Percentiles rank a stretch among this genome's conserved stretches.
These are phyloP conservation scores for Schoenoplectus tabernaemontani DNA, from an alignment of 202 grass and related monocot species.

Conservation along the genomic window DNA sequence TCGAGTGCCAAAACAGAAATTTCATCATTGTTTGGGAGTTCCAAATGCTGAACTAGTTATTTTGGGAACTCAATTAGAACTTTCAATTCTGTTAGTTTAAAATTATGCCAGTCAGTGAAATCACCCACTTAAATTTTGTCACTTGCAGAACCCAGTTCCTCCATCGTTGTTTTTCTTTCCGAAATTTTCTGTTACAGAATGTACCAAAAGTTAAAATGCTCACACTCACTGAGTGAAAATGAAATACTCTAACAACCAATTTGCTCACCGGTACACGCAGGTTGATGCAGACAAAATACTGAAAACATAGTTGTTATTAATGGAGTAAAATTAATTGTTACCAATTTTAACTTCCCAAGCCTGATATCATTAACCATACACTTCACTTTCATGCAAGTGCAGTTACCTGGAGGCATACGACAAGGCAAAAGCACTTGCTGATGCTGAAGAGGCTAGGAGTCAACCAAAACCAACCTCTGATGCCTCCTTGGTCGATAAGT, in stretches of 20 bases:
- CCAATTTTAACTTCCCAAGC: neutral
- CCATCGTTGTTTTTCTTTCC: neutral
- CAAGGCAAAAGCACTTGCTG: slow-evolving; percentile 71
- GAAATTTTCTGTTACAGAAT: neutral
- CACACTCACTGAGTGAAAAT: neutral
- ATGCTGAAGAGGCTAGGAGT: slow-evolving; percentile 40
- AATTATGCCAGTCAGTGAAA: neutral
- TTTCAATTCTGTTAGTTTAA: neutral
- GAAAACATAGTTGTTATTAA: neutral
- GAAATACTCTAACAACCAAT: neutral
- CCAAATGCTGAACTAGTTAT: neutral
- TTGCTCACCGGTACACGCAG: neutral
- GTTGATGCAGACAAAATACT: neutral
- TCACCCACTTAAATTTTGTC: neutral
- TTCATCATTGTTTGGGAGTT: neutral
- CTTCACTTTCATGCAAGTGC: slow-evolving; percentile 2
- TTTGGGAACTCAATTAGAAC: neutral
- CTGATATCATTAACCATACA: neutral
- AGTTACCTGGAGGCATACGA: slow-evolving; percentile 96
- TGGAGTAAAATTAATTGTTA: neutral
- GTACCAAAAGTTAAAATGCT: neutral
- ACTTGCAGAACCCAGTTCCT: neutral
- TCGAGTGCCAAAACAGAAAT: neutral
- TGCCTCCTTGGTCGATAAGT: slow-evolving; percentile 72
- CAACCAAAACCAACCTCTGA: slow-evolving; percentile 22